These are phyloP conservation scores for Septoria petroselini DNA, from an alignment of 2,329 filamentous ascomycete genomes.

Conservation along the genomic window DNA sequence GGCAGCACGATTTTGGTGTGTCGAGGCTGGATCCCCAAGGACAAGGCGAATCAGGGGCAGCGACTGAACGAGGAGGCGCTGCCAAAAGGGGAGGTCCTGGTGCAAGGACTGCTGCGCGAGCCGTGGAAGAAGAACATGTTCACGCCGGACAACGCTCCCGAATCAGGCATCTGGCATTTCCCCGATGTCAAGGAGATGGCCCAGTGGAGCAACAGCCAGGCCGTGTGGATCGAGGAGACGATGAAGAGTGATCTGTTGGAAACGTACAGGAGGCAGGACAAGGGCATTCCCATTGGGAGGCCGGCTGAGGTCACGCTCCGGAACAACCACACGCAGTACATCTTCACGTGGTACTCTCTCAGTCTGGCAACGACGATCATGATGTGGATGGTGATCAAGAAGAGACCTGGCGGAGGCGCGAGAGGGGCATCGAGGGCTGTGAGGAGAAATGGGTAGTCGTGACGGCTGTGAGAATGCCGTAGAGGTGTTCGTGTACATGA, in stretches of 20 bases:
- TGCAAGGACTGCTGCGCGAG: conserved; percentile 81
- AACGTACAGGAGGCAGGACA: conserved; percentile 69
- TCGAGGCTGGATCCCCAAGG: conserved; percentile 86
- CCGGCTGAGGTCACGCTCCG: conserved; percentile 85
- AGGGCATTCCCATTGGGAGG: conserved; percentile 85
- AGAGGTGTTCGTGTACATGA: too few relatives aligned
- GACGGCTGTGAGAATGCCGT: background rate
- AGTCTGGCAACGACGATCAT: conserved; percentile 79
- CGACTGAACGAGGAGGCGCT: conserved; percentile 57
- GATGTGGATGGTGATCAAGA: conserved; percentile 93
- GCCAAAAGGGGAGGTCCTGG: conserved; percentile 66
- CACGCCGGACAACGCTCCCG: conserved; percentile 83
- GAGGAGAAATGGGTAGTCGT: conserved; percentile 6
- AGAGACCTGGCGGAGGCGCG: conserved; percentile 56
- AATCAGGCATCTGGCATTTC: conserved; percentile 87
- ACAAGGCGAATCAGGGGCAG: conserved; percentile 61
- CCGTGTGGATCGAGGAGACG: conserved; percentile 93
- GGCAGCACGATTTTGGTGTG: conserved; percentile 73
- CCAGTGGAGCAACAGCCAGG: conserved; percentile 71
- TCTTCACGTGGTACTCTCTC: conserved; percentile 95
- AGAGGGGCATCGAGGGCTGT: conserved; percentile 9
- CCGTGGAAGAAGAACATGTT: conserved; percentile 99
- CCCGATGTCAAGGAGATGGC: conserved; percentile 94
- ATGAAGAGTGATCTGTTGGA: conserved; percentile 81
- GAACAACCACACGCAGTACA: conserved; percentile 98